Conservation (phyloP, 2,329 filamentous ascomycete genomes). For the Pseudogymnoascus sp. region DNA sequence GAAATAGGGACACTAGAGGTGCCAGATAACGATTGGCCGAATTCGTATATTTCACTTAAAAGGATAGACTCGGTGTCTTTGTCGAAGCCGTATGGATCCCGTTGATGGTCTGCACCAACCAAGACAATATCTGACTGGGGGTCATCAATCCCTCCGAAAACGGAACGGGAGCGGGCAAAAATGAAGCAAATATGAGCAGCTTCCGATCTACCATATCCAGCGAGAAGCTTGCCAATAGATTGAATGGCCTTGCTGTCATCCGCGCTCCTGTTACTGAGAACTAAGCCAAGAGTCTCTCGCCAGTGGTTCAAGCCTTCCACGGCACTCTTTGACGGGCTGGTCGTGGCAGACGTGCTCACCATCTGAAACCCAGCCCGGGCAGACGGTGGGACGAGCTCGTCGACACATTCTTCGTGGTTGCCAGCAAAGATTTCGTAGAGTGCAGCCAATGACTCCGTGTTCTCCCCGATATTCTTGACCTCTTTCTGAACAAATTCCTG, state of each 20-base stretch:
- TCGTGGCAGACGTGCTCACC: constrained; percentile 64
- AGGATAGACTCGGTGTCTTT: constrained; percentile 81
- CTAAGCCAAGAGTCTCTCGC: constrained; percentile 79
- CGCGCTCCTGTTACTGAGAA: constrained; percentile 79
- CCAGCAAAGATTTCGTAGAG: constrained; percentile 91
- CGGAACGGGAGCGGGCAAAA: constrained; percentile 63
- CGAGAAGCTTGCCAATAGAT: constrained; percentile 73
- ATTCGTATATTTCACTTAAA: constrained; percentile 95
- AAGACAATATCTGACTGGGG: constrained; percentile 70
- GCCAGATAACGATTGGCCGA: constrained; percentile 66
- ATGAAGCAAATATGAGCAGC: constrained; percentile 92
- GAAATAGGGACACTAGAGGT: constrained; percentile 46
- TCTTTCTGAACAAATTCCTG: constrained; percentile 96
- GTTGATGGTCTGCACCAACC: constrained; percentile 74
- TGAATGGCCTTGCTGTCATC: constrained; percentile 72
- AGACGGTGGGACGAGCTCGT: constrained; percentile 89
- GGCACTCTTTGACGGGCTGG: constrained; percentile 59
- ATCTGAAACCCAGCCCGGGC: constrained; percentile 88
- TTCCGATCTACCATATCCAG: constrained; percentile 79
- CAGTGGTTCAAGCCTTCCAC: constrained; percentile 86
- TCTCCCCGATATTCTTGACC: constrained; percentile 72
- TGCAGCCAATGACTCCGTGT: constrained; percentile 80
- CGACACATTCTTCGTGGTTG: constrained; percentile 88
- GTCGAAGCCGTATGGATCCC: constrained; percentile 62
- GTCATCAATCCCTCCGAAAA: constrained; percentile 81